phyloP scores from a whole-genome alignment of 2,329 filamentous ascomycete species.

The Neopestalotiopsis sp. region DNA sequence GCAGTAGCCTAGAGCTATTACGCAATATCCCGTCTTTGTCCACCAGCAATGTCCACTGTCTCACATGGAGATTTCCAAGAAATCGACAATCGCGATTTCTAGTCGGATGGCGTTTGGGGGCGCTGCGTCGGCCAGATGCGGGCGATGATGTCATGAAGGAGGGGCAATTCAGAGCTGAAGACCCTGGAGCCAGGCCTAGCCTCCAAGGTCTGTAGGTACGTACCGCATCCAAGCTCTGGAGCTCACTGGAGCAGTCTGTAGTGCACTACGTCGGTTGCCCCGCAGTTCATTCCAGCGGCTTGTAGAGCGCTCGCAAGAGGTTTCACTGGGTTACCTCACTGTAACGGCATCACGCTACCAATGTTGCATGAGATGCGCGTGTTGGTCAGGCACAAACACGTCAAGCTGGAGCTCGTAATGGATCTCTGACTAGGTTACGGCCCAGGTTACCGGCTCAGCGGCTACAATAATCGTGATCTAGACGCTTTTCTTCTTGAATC shows the following conservation, averaged over 20 bases:
- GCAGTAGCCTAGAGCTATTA: conserved; percentile 9
- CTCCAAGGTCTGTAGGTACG: too few species aligned
- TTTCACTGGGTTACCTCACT: background rate
- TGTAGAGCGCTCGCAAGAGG: background rate
- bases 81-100: conserved; percentile 9
- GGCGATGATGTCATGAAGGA: conserved; percentile 9
- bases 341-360: background rate
- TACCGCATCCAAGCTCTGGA: too few species aligned
- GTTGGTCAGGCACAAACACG: background rate
- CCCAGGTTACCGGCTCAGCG: too few species aligned
- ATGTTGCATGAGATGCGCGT: background rate
- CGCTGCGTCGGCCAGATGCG: background rate
- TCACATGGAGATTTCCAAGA: conserved; percentile 11
- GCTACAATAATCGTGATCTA: too few species aligned
- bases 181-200: too few species aligned
- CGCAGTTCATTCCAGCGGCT: background rate
- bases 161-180: background rate
- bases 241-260: too few species aligned
- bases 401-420: background rate
- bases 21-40: conserved; percentile 12
- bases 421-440: too few species aligned
- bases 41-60: background rate
- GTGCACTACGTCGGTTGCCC: too few species aligned
- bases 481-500: too few species aligned
- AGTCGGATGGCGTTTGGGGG: conserved; percentile 6